Percentiles rank a stretch among this genome's conserved stretches.
Conservation (phyloP, 1,139 yeast genomes). For the Hansenula anomala region DNA sequence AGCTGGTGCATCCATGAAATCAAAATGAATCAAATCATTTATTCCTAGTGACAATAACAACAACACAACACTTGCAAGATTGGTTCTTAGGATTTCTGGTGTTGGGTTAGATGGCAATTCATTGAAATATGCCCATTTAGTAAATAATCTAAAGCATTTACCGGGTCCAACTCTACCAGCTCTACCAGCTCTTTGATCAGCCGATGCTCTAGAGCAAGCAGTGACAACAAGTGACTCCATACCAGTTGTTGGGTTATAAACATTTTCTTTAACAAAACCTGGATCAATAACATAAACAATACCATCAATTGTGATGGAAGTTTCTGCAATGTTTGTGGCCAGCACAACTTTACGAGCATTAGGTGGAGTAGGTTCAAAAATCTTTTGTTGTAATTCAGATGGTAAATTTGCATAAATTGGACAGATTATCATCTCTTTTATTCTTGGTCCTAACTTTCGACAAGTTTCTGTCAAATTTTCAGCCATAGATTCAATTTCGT, state of each 20-base stretch:
- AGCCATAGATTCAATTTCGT: constrained; percentile 82
- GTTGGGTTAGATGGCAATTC: constrained; percentile 76
- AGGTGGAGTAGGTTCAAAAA: constrained; percentile 85
- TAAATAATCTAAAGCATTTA: constrained; percentile 82
- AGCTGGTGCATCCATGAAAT: constrained; percentile 85
- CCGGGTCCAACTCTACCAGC: constrained; percentile 98
- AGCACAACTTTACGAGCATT: constrained; percentile 80
- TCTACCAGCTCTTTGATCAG: constrained; percentile 94
- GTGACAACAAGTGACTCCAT: constrained; percentile 85
- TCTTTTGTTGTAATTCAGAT: constrained; percentile 70
- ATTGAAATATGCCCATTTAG: constrained; percentile 79
- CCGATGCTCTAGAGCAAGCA: constrained; percentile 91
- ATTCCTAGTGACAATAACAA: constrained; percentile 77
- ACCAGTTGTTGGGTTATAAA: constrained; percentile 76
- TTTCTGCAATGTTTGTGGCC: constrained; percentile 96
- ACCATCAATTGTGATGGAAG: constrained; percentile 93
- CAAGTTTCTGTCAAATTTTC: constrained; percentile 65
- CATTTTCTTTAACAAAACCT: constrained; percentile 87
- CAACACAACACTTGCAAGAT: constrained; percentile 70
- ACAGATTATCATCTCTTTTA: constrained; percentile 65
- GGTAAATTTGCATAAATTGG: constrained; percentile 95
- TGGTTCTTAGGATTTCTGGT: constrained; percentile 86
- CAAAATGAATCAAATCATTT: constrained; percentile 74
- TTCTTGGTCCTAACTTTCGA: constrained; percentile 55
- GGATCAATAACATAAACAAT: constrained; percentile 87